Percentiles rank a stretch among this genome's conserved stretches.
Evolutionary conservation across 176 grass and related monocot genomes (phyloP).

Genomic region (Triticum monococcum): DNA sequence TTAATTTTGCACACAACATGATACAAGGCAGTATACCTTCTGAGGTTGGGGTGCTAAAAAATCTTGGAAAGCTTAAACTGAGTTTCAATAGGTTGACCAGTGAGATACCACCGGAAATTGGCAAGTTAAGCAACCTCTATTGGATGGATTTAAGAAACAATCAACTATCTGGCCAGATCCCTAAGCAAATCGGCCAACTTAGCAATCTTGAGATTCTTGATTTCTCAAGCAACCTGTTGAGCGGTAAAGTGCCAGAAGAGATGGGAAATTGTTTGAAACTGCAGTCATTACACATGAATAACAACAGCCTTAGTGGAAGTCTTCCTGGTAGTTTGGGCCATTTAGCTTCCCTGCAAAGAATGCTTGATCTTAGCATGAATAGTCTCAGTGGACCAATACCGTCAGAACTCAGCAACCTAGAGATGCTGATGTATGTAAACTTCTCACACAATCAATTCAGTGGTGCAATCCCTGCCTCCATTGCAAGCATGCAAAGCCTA

Average conservation of each 20-base stretch:
- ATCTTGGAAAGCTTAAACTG: neutral
- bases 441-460: constrained; percentile 45
- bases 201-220: neutral
- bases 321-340: neutral
- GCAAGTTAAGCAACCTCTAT: neutral
- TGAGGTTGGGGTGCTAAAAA: neutral
- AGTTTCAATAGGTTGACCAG: neutral
- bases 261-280: neutral
- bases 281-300: neutral
- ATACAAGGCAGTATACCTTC: constrained; percentile 13
- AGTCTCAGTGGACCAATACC: constrained; percentile 30
- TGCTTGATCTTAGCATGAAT: constrained; percentile 48
- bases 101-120: constrained; percentile 8
- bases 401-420: neutral
- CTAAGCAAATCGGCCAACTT: neutral
- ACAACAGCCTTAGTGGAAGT: constrained; percentile 31
- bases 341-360: constrained; percentile 12
- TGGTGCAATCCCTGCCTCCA: constrained; percentile 6
- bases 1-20: neutral
- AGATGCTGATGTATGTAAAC: constrained; percentile 33
- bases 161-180: constrained; percentile 4
- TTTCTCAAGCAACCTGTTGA: neutral
- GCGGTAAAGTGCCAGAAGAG: neutral
- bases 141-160: neutral
- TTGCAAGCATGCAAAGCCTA: constrained; percentile 31